Evolutionary conservation across 2,329 filamentous ascomycete species (phyloP).

Genomic region (Arthroderma sp.): DNA sequence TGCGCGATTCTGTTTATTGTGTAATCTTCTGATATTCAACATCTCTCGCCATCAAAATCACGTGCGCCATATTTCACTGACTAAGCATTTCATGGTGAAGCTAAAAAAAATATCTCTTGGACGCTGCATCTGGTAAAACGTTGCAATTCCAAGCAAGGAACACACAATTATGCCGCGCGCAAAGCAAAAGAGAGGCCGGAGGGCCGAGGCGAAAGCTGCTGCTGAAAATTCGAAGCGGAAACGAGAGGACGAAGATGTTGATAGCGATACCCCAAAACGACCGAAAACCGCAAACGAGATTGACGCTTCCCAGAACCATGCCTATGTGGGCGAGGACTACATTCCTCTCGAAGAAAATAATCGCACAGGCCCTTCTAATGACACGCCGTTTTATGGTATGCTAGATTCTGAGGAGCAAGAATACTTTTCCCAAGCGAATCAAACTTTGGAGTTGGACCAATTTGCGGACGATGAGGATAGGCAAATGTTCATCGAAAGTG

Average conservation of each 20-base stretch:
- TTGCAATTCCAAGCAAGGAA: too few relatives aligned
- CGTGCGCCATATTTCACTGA: too few relatives aligned
- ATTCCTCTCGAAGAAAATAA: conserved; percentile 22
- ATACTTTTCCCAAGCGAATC: conserved; percentile 83
- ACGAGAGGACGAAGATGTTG: conserved; percentile 23
- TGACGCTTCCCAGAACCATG: conserved; percentile 5
- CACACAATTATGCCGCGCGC: conserved; percentile 29
- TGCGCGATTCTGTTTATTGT: too few relatives aligned
- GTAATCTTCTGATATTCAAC: too few relatives aligned
- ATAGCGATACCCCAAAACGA: conserved; percentile 25
- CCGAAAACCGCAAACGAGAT: conserved; percentile 18
- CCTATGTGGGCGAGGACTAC: conserved; percentile 22
- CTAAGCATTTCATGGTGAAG: too few relatives aligned
- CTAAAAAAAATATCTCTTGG: too few relatives aligned
- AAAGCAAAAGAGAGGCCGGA: conserved; percentile 34
- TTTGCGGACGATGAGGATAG: conserved; percentile 66
- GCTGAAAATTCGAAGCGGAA: conserved; percentile 19
- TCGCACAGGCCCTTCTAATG: conserved; percentile 21
- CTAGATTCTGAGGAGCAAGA: conserved; percentile 88
- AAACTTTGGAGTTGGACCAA: conserved; percentile 78
- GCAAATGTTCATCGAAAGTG: conserved; percentile 59
- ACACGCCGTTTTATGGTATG: conserved; percentile 80
- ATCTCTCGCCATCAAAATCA: too few relatives aligned
- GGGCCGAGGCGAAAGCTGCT: conserved; percentile 26
- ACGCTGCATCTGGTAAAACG: too few relatives aligned